Evolutionary conservation across 2,329 filamentous ascomycete species (phyloP).

Genomic region (Tothia fuscella): DNA sequence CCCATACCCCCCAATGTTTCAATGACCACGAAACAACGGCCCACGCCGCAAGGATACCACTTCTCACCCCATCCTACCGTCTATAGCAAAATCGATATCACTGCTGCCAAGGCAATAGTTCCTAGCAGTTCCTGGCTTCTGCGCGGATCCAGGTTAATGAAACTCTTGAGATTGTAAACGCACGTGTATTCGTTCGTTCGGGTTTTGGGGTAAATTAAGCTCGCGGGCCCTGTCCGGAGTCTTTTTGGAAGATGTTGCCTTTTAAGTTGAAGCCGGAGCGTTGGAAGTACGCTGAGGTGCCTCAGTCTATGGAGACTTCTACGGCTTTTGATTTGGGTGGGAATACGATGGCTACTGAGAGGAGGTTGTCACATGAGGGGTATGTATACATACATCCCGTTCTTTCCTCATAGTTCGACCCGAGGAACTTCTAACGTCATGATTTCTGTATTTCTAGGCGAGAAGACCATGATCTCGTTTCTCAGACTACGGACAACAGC

Average conservation of each 20-base stretch:
- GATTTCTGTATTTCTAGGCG: neutral
- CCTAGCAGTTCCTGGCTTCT: neutral
- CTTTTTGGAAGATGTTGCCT: neutral
- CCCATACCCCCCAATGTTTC: neutral
- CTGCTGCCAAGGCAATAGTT: neutral
- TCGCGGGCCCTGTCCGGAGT: neutral
- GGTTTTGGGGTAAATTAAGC: conserved; percentile 3
- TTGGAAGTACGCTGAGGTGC: conserved; percentile 4
- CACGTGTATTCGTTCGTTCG: neutral
- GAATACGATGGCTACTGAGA: neutral
- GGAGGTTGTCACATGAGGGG: conserved; percentile 4
- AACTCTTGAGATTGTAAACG: neutral
- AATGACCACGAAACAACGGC: neutral
- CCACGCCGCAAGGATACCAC: neutral
- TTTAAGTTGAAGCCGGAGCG: neutral
- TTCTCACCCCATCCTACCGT: neutral
- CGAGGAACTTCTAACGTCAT: neutral
- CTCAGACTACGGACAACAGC: neutral
- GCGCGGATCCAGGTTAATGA: too few species aligned
- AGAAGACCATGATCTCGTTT: neutral
- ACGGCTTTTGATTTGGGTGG: conserved; percentile 1
- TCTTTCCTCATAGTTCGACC: neutral
- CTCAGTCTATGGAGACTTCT: conserved; percentile 3
- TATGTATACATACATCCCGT: neutral
- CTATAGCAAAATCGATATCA: neutral